Evolutionary conservation across 2,329 filamentous ascomycete genomes (phyloP).

Genomic region (Periconia sp.): DNA sequence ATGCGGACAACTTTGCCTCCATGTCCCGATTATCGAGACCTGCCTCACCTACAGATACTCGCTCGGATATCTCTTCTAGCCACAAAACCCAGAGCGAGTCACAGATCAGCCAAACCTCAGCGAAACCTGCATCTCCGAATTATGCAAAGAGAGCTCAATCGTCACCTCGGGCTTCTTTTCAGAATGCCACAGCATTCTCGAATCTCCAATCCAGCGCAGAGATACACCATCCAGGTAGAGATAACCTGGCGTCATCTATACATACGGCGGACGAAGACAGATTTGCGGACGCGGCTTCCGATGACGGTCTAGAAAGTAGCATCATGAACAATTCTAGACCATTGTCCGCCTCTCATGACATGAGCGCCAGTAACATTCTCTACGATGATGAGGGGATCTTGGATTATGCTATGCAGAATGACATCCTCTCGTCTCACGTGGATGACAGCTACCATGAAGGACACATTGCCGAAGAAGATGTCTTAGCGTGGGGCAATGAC

Average conservation of each 20-base stretch:
- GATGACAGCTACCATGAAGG: conserved; percentile 13
- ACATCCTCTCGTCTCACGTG: conserved; percentile 34
- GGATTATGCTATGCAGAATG: conserved; percentile 41
- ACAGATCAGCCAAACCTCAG: conserved; percentile 23
- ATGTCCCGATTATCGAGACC: conserved; percentile 64
- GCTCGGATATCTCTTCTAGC: conserved; percentile 46
- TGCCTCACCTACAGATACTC: conserved; percentile 62
- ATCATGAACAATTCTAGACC: conserved; percentile 15
- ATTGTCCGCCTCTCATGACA: conserved; percentile 15
- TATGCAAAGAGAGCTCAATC: not conserved
- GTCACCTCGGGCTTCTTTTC: not conserved
- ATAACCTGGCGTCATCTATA: conserved; percentile 27
- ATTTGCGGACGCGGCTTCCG: conserved; percentile 50
- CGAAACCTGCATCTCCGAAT: conserved; percentile 5
- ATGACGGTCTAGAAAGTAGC: conserved; percentile 32
- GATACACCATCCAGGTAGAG: not conserved
- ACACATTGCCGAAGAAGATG: not conserved
- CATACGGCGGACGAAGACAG: conserved; percentile 47
- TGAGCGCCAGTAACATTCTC: conserved; percentile 36
- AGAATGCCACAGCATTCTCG: conserved; percentile 2
- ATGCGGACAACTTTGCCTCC: conserved; percentile 69
- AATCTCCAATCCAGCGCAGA: not conserved
- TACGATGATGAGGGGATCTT: conserved; percentile 44
- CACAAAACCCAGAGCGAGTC: conserved; percentile 24
- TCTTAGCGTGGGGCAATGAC: conserved; percentile 13